These are phyloP conservation scores for Leccinum variabile DNA, from an alignment of 1,284 basidiomycete species.

Conservation along the genomic window DNA sequence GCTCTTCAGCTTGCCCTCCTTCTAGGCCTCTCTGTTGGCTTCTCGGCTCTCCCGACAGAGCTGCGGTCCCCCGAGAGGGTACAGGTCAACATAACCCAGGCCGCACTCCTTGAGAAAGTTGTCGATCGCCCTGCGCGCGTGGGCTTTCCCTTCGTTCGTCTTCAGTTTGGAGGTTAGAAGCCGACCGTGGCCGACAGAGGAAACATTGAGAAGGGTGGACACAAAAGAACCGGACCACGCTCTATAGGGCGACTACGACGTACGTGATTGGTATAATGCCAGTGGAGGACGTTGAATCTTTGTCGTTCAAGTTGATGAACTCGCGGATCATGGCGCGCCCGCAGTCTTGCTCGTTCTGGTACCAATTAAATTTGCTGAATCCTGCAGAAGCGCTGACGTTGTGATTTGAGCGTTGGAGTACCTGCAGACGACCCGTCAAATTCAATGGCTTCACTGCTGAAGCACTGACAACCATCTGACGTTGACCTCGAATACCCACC, in stretches of 20 bases:
- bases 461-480: not conserved
- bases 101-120: constrained; percentile 53
- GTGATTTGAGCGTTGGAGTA: not conserved
- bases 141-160: constrained; percentile 49
- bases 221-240: too few relatives aligned
- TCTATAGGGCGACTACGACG: too few relatives aligned
- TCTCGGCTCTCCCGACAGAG: constrained; percentile 35
- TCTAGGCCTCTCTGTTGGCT: constrained; percentile 1
- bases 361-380: constrained; percentile 39
- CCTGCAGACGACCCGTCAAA: not conserved
- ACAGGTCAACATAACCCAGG: constrained; percentile 5
- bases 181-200: too few relatives aligned
- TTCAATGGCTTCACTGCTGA: not conserved
- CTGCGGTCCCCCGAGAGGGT: constrained; percentile 37
- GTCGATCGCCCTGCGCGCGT: constrained; percentile 50
- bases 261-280: too few relatives aligned
- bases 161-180: constrained; percentile 56
- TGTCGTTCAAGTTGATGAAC: constrained; percentile 50
- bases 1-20: not conserved
- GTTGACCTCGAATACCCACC: constrained; percentile 11
- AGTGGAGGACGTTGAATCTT: constrained; percentile 56
- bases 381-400: not conserved
- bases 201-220: too few relatives aligned
- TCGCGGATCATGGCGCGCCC: constrained; percentile 57
- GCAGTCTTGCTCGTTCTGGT: constrained; percentile 66